A percentile compares a stretch with the other conserved stretches of the same genome.
phyloP scores from a whole-genome alignment of 2,329 filamentous ascomycete species.

The Botryotinia globosa region DNA sequence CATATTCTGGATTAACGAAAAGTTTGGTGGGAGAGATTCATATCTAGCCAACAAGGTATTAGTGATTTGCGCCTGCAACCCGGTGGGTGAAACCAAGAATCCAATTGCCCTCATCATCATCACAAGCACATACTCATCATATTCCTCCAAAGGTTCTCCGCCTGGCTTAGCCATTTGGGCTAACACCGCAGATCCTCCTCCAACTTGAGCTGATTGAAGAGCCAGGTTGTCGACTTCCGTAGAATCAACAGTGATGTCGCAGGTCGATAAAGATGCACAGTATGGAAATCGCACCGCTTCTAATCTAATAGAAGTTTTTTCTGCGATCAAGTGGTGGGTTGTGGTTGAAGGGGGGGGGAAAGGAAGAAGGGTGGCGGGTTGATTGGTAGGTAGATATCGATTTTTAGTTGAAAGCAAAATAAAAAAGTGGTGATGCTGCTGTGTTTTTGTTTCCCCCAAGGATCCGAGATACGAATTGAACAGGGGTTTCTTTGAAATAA shows the following conservation, averaged over 20 bases:
- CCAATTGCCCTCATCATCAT: conserved; percentile 20
- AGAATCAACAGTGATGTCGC: conserved; percentile 16
- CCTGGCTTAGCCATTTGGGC: conserved; percentile 68
- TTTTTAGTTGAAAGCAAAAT: conserved; percentile 2
- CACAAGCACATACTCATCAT: conserved; percentile 53
- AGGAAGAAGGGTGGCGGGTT: not conserved
- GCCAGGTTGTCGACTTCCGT: conserved; percentile 54
- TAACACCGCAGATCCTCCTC: conserved; percentile 64
- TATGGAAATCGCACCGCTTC: not conserved
- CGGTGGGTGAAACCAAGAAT: conserved; percentile 5
- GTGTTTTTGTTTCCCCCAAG: not conserved
- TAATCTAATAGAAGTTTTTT: conserved; percentile 1
- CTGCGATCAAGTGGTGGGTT: conserved; percentile 2
- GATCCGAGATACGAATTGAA: not conserved
- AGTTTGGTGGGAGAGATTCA: conserved; percentile 91
- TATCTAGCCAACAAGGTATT: conserved; percentile 53
- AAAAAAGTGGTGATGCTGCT: conserved; percentile 12
- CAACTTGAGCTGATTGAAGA: conserved; percentile 58
- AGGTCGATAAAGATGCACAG: not conserved
- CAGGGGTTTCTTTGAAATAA: not conserved
- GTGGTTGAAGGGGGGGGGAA: not conserved
- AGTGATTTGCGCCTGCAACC: conserved; percentile 24
- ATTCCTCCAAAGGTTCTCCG: conserved; percentile 62
- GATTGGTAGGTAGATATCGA: conserved; percentile 14
- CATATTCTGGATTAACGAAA: conserved; percentile 94